A percentile compares a stretch with the other conserved stretches of the same genome.
Evolutionary conservation across 306 rosid species (phyloP).

Genomic region (Pterocarpus macrocarpus): DNA sequence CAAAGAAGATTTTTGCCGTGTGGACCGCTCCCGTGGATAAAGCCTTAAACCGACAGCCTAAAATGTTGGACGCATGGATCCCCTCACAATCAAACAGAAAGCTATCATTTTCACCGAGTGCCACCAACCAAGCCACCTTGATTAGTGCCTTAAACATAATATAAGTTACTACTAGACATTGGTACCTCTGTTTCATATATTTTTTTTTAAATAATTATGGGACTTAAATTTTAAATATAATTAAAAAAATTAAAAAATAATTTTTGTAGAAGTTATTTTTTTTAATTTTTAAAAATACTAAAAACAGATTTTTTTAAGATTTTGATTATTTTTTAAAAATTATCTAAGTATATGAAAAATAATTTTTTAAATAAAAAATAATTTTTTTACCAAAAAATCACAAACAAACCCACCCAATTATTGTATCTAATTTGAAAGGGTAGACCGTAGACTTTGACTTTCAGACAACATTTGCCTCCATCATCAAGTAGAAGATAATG

Average conservation of each 20-base stretch:
- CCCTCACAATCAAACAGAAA: neutral
- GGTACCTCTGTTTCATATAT: too few relatives aligned
- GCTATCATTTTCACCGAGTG: neutral
- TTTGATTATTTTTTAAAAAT: too few relatives aligned
- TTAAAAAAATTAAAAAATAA: too few relatives aligned
- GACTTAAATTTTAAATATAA: too few relatives aligned
- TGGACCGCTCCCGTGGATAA: neutral
- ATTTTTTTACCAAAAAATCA: too few relatives aligned
- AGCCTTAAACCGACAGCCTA: neutral
- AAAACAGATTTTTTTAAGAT: too few relatives aligned
- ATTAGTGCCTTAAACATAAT: conserved; percentile 18
- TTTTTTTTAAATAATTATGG: too few relatives aligned
- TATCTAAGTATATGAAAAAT: too few relatives aligned
- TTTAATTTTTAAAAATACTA: too few relatives aligned
- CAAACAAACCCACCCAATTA: too few relatives aligned
- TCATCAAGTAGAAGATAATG: conserved; percentile 32
- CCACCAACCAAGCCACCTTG: neutral
- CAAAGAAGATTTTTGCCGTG: conserved; percentile 26
- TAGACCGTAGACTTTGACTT: conserved; percentile 19
- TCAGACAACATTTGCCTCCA: neutral
- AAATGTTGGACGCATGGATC: conserved; percentile 22
- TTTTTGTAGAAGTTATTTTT: too few relatives aligned
- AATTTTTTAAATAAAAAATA: too few relatives aligned
- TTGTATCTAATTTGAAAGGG: conserved; percentile 1
- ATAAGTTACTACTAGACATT: neutral